Conservation (phyloP, 2,329 filamentous ascomycete species). For the Domatiomyces catenatus region DNA sequence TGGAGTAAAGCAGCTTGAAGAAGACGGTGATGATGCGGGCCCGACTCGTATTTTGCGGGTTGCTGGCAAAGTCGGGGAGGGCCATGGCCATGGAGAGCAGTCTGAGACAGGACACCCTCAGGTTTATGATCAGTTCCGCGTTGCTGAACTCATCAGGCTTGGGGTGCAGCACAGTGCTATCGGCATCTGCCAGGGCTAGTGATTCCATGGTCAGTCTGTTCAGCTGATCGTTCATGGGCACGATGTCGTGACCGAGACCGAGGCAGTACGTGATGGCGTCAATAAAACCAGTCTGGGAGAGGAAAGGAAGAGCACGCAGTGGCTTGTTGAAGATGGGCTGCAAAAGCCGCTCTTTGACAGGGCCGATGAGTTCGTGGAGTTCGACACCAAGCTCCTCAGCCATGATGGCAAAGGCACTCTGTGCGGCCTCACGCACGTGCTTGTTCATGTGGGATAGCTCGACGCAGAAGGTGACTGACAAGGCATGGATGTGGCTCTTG, state of each 20-base stretch:
- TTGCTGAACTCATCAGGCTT: slow-evolving; percentile 90
- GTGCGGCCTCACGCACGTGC: slow-evolving; percentile 77
- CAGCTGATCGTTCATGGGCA: slow-evolving; percentile 81
- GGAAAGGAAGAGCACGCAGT: slow-evolving; percentile 76
- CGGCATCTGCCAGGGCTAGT: slow-evolving; percentile 81
- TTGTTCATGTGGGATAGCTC: slow-evolving; percentile 93
- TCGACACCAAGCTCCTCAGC: slow-evolving; percentile 62
- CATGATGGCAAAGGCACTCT: slow-evolving; percentile 64
- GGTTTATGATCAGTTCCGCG: slow-evolving; percentile 81
- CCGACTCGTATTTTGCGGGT: slow-evolving; percentile 49
- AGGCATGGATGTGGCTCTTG: slow-evolving; percentile 51
- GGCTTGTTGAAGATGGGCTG: slow-evolving; percentile 91
- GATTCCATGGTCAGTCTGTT: slow-evolving; percentile 88
- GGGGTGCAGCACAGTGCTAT: slow-evolving; percentile 79
- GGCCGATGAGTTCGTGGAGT: slow-evolving; percentile 74
- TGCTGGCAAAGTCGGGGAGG: slow-evolving; percentile 70
- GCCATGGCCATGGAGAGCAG: slow-evolving; percentile 85
- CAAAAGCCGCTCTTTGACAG: slow-evolving; percentile 80
- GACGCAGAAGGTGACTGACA: slow-evolving; percentile 72
- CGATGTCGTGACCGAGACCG: slow-evolving; percentile 71
- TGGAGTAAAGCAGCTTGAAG: slow-evolving; percentile 93
- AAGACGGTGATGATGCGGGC: slow-evolving; percentile 77
- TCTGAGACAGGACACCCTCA: slow-evolving; percentile 84
- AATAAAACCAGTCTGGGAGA: slow-evolving; percentile 94
- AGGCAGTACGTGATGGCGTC: slow-evolving; percentile 95